phyloP scores from a whole-genome alignment of 495 filamentous ascomycete genomes.

The Mycothermus thermophilus region DNA sequence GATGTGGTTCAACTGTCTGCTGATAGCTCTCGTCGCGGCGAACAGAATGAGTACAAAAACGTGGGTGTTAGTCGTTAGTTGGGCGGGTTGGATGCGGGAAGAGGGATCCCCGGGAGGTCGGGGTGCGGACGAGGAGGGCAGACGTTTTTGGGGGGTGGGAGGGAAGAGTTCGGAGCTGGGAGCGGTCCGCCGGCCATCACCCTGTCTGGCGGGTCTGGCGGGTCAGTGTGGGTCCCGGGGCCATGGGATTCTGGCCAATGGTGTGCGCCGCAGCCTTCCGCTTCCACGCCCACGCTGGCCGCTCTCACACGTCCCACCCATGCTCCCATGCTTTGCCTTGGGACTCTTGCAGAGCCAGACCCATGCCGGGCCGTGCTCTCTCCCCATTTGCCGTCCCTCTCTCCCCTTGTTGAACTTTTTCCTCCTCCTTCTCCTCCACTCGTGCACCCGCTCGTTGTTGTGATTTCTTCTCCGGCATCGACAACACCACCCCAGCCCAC shows the following conservation, averaged over 20 bases:
- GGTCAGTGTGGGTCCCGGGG: too few species aligned
- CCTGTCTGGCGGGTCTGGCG: slow-evolving; percentile 20
- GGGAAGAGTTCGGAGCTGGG: slow-evolving; percentile 17
- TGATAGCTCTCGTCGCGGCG: slow-evolving; percentile 13
- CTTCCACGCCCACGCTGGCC: too few species aligned
- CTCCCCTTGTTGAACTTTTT: slow-evolving; percentile 23
- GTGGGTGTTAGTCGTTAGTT: slow-evolving; percentile 8
- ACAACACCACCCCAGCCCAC: not conserved
- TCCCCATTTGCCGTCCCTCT: slow-evolving; percentile 21
- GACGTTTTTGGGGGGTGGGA: slow-evolving; percentile 16
- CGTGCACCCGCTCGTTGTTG: slow-evolving; percentile 1
- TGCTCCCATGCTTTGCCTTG: too few species aligned
- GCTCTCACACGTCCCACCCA: too few species aligned
- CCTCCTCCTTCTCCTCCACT: slow-evolving; percentile 11
- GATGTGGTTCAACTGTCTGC: slow-evolving; percentile 10
- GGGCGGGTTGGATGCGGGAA: slow-evolving; percentile 6
- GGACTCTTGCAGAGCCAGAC: too few species aligned
- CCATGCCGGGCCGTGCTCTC: too few species aligned
- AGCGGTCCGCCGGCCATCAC: slow-evolving; percentile 9
- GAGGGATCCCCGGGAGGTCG: slow-evolving; percentile 15
- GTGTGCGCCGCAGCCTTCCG: too few species aligned
- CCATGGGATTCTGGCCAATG: too few species aligned
- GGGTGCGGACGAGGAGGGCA: slow-evolving; percentile 16
- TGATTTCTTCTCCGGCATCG: not conserved
- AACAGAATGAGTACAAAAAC: slow-evolving; percentile 22